A percentile compares a stretch with the other conserved stretches of the same genome.
phyloP scores from a whole-genome alignment of 805 yeast species.

The Metschnikowia reukaufii region DNA sequence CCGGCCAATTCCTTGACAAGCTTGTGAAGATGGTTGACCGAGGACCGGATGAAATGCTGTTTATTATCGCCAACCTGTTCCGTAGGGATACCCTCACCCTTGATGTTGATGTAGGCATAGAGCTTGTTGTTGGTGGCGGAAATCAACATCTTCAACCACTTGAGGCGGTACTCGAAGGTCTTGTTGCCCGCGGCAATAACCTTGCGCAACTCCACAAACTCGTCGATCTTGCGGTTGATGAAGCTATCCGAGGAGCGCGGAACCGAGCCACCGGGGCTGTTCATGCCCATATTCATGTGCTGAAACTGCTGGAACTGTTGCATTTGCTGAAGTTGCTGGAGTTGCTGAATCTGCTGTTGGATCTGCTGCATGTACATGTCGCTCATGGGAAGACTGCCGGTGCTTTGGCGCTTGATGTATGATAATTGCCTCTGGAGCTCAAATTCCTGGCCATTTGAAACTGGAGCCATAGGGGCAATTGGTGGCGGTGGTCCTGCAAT shows the following conservation, averaged over 20 bases:
- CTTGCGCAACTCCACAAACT: conserved; percentile 33
- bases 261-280: background rate
- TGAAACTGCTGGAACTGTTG: conserved; percentile 8
- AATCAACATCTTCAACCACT: conserved; percentile 45
- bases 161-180: conserved; percentile 39
- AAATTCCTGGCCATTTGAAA: background rate
- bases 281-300: conserved; percentile 7
- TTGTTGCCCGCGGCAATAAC: conserved; percentile 44
- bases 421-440: conserved; percentile 8
- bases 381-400: conserved; percentile 14
- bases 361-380: conserved; percentile 50
- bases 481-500: conserved; percentile 23
- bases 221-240: conserved; percentile 33
- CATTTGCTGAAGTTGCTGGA: conserved; percentile 15
- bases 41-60: conserved; percentile 37
- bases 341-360: conserved; percentile 53
- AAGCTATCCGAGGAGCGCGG: conserved; percentile 23
- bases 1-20: conserved; percentile 33
- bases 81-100: conserved; percentile 36
- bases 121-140: conserved; percentile 39
- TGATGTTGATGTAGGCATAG: conserved; percentile 42
- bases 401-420: conserved; percentile 12
- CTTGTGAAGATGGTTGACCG: conserved; percentile 37
- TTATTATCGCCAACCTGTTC: conserved; percentile 34
- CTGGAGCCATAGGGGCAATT: conserved; percentile 6